Base-by-base conservation (phyloP, 164 flowering plant genomes). In the Hamamelis virginiana region DNA sequence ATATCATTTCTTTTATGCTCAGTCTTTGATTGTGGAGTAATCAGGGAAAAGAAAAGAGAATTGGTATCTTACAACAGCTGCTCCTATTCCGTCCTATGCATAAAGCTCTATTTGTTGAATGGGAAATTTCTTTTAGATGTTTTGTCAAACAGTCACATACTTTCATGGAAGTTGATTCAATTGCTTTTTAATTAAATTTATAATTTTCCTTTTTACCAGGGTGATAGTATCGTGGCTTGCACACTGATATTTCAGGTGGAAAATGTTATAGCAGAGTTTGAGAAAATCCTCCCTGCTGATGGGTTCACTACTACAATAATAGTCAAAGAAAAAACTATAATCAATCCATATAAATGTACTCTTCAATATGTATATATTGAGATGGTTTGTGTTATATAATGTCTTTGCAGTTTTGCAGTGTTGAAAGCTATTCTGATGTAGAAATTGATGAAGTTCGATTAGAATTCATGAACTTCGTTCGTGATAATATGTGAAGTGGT, bases 281-380 rank as follows among this genome's bases (percentile, higher is more conserved):
- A 79, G 51, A 88, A 88, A 72, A 88, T 74, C 63, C 91, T 83
- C 74, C 99, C 98, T 45, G 84, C 53, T 68, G 99, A 96, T 85
- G 99, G 99, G 15, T 80, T 96, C n/a, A n/a, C n/a, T n/a, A n/a
- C n/a, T n/a, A n/a, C n/a, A n/a, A n/a, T n/a, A n/a, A n/a, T n/a
- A n/a, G n/a, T n/a, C n/a, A n/a, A n/a, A n/a, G n/a, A n/a, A n/a
- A n/a, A n/a, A n/a, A n/a, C n/a, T n/a, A n/a, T n/a, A n/a, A n/a
- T n/a, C n/a, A n/a, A n/a, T n/a, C n/a, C n/a, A n/a, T n/a, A n/a
- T n/a, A n/a, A n/a, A n/a, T n/a, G n/a, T n/a, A n/a, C n/a, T n/a
- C n/a, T n/a, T n/a, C n/a, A n/a, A n/a, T n/a, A n/a, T n/a, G n/a
- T n/a, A n/a, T n/a, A n/a, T n/a, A n/a, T n/a, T n/a, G n/a, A n/a